phyloP scores from a whole-genome alignment of 2,329 filamentous ascomycete genomes.

The Colletotrichum sojae region DNA sequence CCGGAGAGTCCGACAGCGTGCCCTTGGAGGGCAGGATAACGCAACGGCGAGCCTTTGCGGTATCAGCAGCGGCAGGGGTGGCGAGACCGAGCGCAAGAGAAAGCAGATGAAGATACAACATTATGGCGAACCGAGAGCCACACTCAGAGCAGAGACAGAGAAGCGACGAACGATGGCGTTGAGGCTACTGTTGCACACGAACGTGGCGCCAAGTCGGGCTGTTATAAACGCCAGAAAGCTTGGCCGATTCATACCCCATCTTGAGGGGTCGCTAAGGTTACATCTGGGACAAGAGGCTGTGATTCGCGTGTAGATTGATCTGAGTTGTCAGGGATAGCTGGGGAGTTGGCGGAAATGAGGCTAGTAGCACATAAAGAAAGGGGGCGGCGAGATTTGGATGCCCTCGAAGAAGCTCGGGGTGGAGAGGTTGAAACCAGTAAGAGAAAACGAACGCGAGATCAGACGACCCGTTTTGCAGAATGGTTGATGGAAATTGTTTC shows the following conservation, averaged over 20 bases:
- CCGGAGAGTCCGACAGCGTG: constrained; percentile 55
- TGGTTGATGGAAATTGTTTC: constrained; percentile 29
- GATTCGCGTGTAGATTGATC: neutral
- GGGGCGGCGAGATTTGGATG: neutral
- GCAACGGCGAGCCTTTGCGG: constrained; percentile 25
- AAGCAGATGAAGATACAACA: constrained; percentile 19
- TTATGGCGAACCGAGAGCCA: neutral
- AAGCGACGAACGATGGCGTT: constrained; percentile 17
- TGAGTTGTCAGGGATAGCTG: constrained; percentile 20
- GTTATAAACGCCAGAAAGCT: constrained; percentile 28
- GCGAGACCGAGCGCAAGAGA: constrained; percentile 27
- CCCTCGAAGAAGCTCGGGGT: neutral
- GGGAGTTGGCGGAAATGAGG: constrained; percentile 25
- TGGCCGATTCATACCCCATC: constrained; percentile 12
- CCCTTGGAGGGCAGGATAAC: constrained; percentile 50
- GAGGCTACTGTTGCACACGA: neutral
- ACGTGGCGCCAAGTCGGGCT: constrained; percentile 7
- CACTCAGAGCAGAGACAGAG: neutral
- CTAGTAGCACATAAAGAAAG: constrained; percentile 7
- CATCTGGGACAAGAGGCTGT: neutral
- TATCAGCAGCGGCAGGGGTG: constrained; percentile 1
- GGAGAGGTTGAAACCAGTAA: neutral
- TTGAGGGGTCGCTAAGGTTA: constrained; percentile 6
- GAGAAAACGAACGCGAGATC: constrained; percentile 13
- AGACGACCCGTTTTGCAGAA: neutral